Conservation (phyloP, 345 rosid genomes). For the Crucihimalaya himalaica region DNA sequence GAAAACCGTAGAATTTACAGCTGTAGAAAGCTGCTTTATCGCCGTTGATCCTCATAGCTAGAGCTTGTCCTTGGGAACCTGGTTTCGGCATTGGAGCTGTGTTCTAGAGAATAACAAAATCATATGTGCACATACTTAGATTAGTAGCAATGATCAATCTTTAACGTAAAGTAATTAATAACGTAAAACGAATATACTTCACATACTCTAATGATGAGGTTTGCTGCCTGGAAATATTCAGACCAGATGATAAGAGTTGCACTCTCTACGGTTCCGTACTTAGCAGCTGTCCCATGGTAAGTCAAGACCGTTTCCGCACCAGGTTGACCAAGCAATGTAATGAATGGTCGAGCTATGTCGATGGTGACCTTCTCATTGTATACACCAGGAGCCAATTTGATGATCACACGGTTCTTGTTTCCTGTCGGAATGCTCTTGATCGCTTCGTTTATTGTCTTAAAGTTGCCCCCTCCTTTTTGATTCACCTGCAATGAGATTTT, state of each 20-base stretch:
- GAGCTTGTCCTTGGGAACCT: constrained; percentile 50
- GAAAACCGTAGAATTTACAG: constrained; percentile 48
- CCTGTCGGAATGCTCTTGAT: constrained; percentile 50
- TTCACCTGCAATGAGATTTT: constrained; percentile 28
- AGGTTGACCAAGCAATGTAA: constrained; percentile 57
- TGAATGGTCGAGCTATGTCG: constrained; percentile 45
- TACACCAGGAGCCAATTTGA: constrained; percentile 51
- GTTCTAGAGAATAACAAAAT: constrained; percentile 41
- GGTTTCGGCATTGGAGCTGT: constrained; percentile 51
- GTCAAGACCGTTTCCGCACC: constrained; percentile 42
- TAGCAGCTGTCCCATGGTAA: constrained; percentile 47
- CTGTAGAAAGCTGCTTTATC: constrained; percentile 51
- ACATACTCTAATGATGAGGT: constrained; percentile 33
- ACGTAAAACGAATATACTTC: neutral
- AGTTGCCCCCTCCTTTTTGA: constrained; percentile 41
- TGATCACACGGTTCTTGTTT: constrained; percentile 55
- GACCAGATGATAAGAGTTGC: constrained; percentile 40
- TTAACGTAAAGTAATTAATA: neutral
- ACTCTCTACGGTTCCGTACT: constrained; percentile 50
- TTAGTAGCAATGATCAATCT: neutral
- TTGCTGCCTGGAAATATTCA: constrained; percentile 34
- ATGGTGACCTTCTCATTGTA: constrained; percentile 62
- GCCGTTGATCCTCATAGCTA: constrained; percentile 52
- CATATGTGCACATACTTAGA: neutral
- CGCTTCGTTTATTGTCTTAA: constrained; percentile 54